A percentile compares a stretch with the other conserved stretches of the same genome.
phyloP scores from a whole-genome alignment of 495 filamentous ascomycete species.

The Talaromyces wortmannii region DNA sequence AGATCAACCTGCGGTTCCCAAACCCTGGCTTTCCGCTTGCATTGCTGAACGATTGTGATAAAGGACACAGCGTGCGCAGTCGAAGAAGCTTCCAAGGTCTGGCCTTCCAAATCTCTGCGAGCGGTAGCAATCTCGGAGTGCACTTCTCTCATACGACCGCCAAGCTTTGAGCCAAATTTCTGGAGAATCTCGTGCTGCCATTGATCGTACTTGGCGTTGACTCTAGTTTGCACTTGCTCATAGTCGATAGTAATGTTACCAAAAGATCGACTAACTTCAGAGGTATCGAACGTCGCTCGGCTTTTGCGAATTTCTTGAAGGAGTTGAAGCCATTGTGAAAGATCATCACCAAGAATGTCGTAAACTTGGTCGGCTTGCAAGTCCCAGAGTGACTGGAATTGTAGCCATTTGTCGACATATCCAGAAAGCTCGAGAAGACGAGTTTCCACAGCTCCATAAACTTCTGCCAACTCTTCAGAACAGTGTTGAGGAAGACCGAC shows the following conservation, averaged over 20 bases:
- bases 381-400: conserved; percentile 98
- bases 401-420: conserved; percentile 95
- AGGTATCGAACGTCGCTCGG: conserved; percentile 90
- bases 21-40: conserved; percentile 81
- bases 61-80: conserved; percentile 96
- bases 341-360: conserved; percentile 80
- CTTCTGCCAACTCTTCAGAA: conserved; percentile 64
- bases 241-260: conserved; percentile 94
- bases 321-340: conserved; percentile 87
- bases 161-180: conserved; percentile 84
- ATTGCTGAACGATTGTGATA: conserved; percentile 95
- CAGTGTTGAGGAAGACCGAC: conserved; percentile 80
- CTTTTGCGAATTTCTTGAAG: conserved; percentile 93
- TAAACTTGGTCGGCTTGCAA: conserved; percentile 92
- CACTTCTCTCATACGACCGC: conserved; percentile 84
- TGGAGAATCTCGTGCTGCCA: conserved; percentile 96
- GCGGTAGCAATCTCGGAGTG: conserved; percentile 84
- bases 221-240: conserved; percentile 94
- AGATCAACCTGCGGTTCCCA: conserved; percentile 95
- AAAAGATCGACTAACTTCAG: conserved; percentile 82
- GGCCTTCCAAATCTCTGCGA: conserved; percentile 78
- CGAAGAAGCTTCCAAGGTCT: conserved; percentile 84
- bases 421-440: conserved; percentile 66
- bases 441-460: conserved; percentile 73
- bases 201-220: conserved; percentile 98